phyloP scores from a whole-genome alignment of 2,329 filamentous ascomycete species.

The Penicillium sp. region DNA sequence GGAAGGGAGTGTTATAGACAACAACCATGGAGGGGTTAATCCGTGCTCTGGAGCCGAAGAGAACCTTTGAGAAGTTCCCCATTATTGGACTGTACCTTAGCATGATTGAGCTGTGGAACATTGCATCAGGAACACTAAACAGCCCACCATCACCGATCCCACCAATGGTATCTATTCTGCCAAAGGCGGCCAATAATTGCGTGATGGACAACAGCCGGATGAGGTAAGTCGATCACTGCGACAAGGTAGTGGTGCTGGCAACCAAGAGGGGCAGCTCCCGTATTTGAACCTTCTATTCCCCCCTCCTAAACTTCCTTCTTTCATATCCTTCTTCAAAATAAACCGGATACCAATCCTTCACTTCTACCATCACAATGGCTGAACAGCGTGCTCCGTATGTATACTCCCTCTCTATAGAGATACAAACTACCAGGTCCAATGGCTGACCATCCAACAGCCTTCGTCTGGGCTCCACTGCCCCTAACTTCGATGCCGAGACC shows the following conservation, averaged over 20 bases:
- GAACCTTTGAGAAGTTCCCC: neutral
- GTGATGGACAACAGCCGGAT: slow-evolving; percentile 29
- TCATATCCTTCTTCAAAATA: neutral
- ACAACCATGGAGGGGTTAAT: neutral
- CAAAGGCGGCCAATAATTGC: slow-evolving; percentile 35
- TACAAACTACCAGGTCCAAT: neutral
- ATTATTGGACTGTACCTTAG: neutral
- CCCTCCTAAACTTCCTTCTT: slow-evolving; percentile 4
- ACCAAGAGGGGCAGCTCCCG: slow-evolving; percentile 14
- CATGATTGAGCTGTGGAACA: neutral
- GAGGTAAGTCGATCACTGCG: slow-evolving; percentile 18
- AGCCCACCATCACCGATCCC: slow-evolving; percentile 18
- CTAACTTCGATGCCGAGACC: slow-evolving; percentile 69
- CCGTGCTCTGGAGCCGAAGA: neutral
- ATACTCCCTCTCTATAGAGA: neutral
- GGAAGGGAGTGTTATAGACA: neutral
- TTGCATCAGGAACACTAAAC: slow-evolving; percentile 24
- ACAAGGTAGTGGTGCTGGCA: neutral
- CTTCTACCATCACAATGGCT: slow-evolving; percentile 38
- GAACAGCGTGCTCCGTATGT: slow-evolving; percentile 45
- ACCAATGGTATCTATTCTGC: slow-evolving; percentile 34
- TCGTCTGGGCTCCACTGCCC: slow-evolving; percentile 65
- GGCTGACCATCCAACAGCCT: slow-evolving; percentile 42
- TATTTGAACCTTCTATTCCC: slow-evolving; percentile 16
- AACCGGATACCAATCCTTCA: neutral